Base-by-base conservation (phyloP, 2,329 filamentous ascomycete genomes). In the Onygenales sp. region DNA sequence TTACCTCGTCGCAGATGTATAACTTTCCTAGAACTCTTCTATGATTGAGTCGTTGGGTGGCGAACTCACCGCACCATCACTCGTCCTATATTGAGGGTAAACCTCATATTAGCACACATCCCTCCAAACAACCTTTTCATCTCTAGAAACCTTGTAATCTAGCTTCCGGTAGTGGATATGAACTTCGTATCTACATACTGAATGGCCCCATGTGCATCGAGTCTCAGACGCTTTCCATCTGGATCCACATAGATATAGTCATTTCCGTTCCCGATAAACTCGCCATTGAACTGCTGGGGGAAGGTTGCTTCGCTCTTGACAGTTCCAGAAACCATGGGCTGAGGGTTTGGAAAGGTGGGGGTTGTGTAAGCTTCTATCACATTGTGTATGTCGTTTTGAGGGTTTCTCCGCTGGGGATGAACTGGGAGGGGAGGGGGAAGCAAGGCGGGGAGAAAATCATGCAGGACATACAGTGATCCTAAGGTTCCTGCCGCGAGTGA, bases 181-280 rank as follows among this genome's bases (percentile, higher is more conserved):
- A 27, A 27, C 2, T 27, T 27, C 21, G 21, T 27, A 27, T 27
- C 21, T 27, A 27, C 4, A 3, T 17, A 17, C 71, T 68, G 70
- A 37, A 73, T 52, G 14, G 70, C 64, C 4, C 64, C 62, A 56
- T 71, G 69, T 6, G 70, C 70, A 59, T 73, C 61, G 57, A 74
- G 58, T 4, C 72, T 65, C 60, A 73, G 59, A 42, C 65, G 65
- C 54, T 67, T 65, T 6, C 66, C 66, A 53, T 70, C 67, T 3
- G 70, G 62, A 55, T 74, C 72, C 17, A 63, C 62, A 47, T 66
- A 68, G 56, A 74, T 72, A 55, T 73, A 74, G 54, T 74, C 72
- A 51, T 69, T 68, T 3, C 71, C 72, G 14, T 62, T 59, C 10
- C 70, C 69, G 17, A 65, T 61, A 46, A 70, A 63, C 21, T 65